Base-by-base conservation (phyloP, 2,329 filamentous ascomycete genomes). In the Moelleriella libera region DNA sequence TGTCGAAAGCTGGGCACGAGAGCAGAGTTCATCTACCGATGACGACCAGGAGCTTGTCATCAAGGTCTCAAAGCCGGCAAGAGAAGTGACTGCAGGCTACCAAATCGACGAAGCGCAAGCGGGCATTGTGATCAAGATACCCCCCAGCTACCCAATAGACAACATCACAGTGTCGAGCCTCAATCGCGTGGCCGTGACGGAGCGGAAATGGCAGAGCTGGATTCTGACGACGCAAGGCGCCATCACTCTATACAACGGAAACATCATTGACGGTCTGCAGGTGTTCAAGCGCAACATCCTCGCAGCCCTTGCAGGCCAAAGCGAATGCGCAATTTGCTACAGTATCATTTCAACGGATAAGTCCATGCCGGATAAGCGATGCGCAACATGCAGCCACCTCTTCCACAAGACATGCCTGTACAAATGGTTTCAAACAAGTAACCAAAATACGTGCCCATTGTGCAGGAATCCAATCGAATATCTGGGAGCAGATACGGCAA, bases 271-370 rank as follows among this genome's bases (percentile, higher is more conserved):
- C 55, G 92, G 89, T 1, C 70, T 98, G 31, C 74, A 82, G 10
- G 82, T 87, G 7, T 97, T 94, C 72, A 80, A 85, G 53, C 79
- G 83, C 52, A 97, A 97, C 62, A 83, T 98, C 10, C 78, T 83
- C 11, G 87, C 88, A 1, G 86, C 87, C 4, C 74, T 98, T 54
- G 92, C 94, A 68, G 92, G 89, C 37, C 89, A 97, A 65, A 85
- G 78, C 21, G 92, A 98, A 64, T 98, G 92, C 60, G 88, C 92
- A 8, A 97, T 97, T 60, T 97, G 90, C 70, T 97, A 97, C 69
- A 88, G 83, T 50, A 88, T 98, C 59, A 87, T 98, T 53, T 87
- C 87, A 14, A 80, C 78, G 6, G 89, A 96, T 63, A 86, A 86
- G 70, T 84, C 85, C 64, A 79, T 94, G 63, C 92, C 92, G 0